Percentiles rank a stretch among this genome's conserved stretches.
Conservation (phyloP, 2,329 filamentous ascomycete species). For the Penicillium vulpinum region DNA sequence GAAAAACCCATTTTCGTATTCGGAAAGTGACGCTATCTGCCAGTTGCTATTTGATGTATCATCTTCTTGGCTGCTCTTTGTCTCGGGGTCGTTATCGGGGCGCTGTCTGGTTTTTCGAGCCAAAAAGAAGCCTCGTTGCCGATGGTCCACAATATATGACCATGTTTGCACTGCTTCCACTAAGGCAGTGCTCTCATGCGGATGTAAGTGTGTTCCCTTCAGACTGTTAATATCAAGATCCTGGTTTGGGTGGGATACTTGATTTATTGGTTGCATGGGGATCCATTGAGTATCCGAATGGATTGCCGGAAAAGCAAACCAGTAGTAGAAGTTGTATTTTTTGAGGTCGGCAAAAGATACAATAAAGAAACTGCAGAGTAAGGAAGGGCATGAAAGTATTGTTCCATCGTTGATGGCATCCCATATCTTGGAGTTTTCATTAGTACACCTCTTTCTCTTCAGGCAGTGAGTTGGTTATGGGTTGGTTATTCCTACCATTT, state of each 20-base stretch:
- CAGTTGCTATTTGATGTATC: conserved; percentile 49
- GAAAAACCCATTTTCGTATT: conserved; percentile 88
- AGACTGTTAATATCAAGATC: conserved; percentile 8
- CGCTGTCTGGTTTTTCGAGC: conserved; percentile 57
- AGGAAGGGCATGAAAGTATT: conserved; percentile 90
- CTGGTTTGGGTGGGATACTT: conserved; percentile 21
- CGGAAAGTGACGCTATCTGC: conserved; percentile 72
- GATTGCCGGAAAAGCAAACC: conserved; percentile 93
- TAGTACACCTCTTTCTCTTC: conserved; percentile 7
- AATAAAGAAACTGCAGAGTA: conserved; percentile 83
- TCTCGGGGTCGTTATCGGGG: background rate
- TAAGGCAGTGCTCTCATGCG: conserved; percentile 72
- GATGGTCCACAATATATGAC: conserved; percentile 75
- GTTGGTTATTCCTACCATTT: conserved; percentile 62
- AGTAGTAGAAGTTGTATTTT: conserved; percentile 97
- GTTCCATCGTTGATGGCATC: conserved; percentile 95
- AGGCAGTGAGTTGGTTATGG: background rate
- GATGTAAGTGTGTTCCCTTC: conserved; percentile 51
- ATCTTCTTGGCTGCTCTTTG: background rate
- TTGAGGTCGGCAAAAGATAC: conserved; percentile 95
- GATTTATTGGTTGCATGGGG: conserved; percentile 43
- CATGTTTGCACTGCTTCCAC: conserved; percentile 85
- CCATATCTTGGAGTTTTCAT: conserved; percentile 72
- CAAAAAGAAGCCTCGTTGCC: conserved; percentile 95
- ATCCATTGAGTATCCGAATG: conserved; percentile 87